These are phyloP conservation scores for Glycine tomentella DNA, from an alignment of 306 rosid species.

Conservation along the genomic window DNA sequence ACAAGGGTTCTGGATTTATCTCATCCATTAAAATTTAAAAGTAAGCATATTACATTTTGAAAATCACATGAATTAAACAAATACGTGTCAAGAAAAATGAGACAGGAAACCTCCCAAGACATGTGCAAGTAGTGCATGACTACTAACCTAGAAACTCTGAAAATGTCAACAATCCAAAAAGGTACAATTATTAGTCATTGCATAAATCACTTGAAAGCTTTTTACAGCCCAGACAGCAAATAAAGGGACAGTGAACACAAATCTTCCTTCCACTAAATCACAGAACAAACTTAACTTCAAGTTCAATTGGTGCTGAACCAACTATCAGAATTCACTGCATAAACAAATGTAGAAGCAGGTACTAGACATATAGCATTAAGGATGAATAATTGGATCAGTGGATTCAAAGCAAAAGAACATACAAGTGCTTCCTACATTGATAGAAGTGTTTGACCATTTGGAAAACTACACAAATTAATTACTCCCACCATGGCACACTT, in stretches of 20 bases:
- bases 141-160: background rate
- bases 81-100: background rate
- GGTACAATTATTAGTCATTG: background rate
- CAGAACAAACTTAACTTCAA: conserved; percentile 3
- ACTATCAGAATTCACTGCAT: conserved; percentile 4
- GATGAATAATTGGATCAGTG: background rate
- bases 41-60: background rate
- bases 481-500: background rate
- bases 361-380: background rate
- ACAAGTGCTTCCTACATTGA: background rate
- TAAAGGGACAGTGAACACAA: background rate
- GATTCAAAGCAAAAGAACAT: conserved; percentile 12
- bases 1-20: background rate
- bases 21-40: background rate
- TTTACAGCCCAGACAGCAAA: background rate
- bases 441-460: background rate
- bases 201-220: background rate
- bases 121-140: conserved; percentile 9
- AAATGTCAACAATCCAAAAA: background rate
- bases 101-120: background rate
- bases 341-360: conserved; percentile 2
- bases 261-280: conserved; percentile 7
- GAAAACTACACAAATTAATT: background rate
- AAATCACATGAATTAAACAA: conserved; percentile 9
- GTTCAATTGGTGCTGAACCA: background rate